A percentile compares a stretch with the other conserved stretches of the same genome.
phyloP scores from a whole-genome alignment of 2,329 filamentous ascomycete genomes.

The Alternaria rosae region DNA sequence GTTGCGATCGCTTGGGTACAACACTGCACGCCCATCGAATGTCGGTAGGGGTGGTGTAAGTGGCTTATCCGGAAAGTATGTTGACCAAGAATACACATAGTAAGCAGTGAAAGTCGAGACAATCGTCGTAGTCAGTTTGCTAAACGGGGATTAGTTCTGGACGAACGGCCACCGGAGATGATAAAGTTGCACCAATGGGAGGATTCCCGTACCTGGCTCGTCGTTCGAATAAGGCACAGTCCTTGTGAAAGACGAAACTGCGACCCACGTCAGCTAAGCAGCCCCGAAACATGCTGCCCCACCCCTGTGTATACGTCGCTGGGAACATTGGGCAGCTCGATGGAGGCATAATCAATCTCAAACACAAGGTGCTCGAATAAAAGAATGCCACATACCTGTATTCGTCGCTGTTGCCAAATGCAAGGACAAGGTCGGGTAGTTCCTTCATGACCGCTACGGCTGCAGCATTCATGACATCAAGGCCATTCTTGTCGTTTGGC shows the following conservation, averaged over 20 bases:
- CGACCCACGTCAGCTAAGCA: conserved; percentile 49
- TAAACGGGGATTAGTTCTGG: conserved; percentile 49
- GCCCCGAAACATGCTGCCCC: conserved; percentile 19
- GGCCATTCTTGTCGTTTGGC: conserved; percentile 86
- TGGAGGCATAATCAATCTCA: conserved; percentile 23
- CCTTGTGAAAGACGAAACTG: conserved; percentile 89
- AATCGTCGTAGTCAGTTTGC: conserved; percentile 89
- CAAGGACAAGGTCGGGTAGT: conserved; percentile 83
- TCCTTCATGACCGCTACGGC: conserved; percentile 85
- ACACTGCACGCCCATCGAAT: conserved; percentile 91
- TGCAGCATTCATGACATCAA: conserved; percentile 93
- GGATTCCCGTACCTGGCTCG: conserved; percentile 68
- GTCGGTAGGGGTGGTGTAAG: conserved; percentile 80
- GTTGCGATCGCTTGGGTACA: conserved; percentile 83
- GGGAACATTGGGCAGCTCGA: not conserved
- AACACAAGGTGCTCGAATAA: conserved; percentile 10
- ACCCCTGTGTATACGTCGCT: conserved; percentile 8
- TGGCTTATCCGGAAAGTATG: conserved; percentile 74
- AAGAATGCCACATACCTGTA: conserved; percentile 67
- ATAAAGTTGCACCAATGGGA: conserved; percentile 11
- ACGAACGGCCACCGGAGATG: not conserved
- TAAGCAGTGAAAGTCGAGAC: conserved; percentile 93
- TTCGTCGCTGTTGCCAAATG: conserved; percentile 94
- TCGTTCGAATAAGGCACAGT: conserved; percentile 82
- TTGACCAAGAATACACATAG: conserved; percentile 82